These are phyloP conservation scores for Allium cepa DNA, from an alignment of 106 monocot genomes.

Conservation along the genomic window DNA sequence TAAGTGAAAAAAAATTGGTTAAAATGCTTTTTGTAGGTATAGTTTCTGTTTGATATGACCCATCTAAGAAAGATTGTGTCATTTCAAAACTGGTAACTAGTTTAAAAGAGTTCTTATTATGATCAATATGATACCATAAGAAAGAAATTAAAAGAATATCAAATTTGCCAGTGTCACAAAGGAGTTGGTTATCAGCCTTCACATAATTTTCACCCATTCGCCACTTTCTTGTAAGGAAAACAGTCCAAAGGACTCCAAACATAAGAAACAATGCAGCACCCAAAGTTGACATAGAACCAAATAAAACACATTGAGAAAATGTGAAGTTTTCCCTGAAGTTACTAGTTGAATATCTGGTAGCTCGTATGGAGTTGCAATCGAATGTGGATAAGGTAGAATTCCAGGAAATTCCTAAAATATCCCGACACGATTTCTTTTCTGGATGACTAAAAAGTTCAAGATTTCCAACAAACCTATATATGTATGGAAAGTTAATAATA, in stretches of 20 bases:
- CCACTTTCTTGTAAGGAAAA: slow-evolving; percentile 71
- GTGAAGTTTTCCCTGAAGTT: slow-evolving; percentile 34
- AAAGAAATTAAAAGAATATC: too few relatives aligned
- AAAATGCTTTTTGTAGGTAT: too few relatives aligned
- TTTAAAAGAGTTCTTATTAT: too few relatives aligned
- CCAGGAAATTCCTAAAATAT: slow-evolving; percentile 80
- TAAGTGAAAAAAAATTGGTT: too few relatives aligned
- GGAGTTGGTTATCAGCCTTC: slow-evolving; percentile 59
- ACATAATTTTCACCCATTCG: slow-evolving; percentile 50
- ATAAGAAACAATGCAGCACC: slow-evolving; percentile 44
- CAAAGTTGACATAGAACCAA: slow-evolving; percentile 73
- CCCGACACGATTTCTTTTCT: slow-evolving; percentile 51
- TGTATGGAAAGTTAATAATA: too few relatives aligned
- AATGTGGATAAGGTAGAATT: slow-evolving; percentile 53
- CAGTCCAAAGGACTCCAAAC: slow-evolving; percentile 83
- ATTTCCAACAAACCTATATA: slow-evolving; percentile 78
- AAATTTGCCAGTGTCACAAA: slow-evolving; percentile 40
- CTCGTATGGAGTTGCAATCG: slow-evolving; percentile 25
- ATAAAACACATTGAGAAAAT: slow-evolving; percentile 71
- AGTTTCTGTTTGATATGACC: too few relatives aligned
- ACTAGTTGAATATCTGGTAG: slow-evolving; percentile 30
- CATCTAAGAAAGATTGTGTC: too few relatives aligned
- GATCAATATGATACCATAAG: too few relatives aligned
- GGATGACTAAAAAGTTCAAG: slow-evolving; percentile 84
- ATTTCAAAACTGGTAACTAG: too few relatives aligned